Base-by-base conservation (phyloP, 768 basidiomycete genomes). In the Calocera viscosa region DNA sequence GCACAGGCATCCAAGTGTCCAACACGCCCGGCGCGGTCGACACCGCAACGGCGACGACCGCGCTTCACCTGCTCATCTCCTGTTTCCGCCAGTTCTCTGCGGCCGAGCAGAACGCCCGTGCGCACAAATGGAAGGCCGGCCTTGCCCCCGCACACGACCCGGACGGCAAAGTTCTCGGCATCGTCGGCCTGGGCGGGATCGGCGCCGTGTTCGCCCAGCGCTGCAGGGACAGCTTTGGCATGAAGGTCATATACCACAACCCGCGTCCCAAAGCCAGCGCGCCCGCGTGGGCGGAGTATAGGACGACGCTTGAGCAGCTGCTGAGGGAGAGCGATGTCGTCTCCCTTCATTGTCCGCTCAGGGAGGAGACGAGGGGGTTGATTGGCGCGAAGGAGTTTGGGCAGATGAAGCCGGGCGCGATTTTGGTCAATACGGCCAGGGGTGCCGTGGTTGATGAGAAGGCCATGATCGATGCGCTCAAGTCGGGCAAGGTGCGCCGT, bases 11-110 rank as follows among this genome's bases (percentile, higher is more conserved):
- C 70, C 79, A 76, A 38, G 84, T 94, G 24, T 92, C 93, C 10
- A 93, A 94, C 74, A 94, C 92, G 0, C 92, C 93, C 0, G 86
- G 87, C 16, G 90, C 91, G 2, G 93, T 95, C 63, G 86, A 94
- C 76, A 90, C 94, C 69, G 91, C 88, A 11, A 94, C 92, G 1
- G 94, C 93, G 0, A 94, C 91, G 0, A 91, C 90, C 0, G 91
- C 89, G 0, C 77, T 94, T 34, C 93, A 88, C 74, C 84, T 95
- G 64, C 75, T 94, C 69, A 82, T 94, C 71, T 87, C 90, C 24
- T 82, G 87, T 39, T 74, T 90, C 49, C 86, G 90, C 47, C 86
- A 89, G 69, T 94, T 83, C 74, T 82, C 88, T 11, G 74, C 81
- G 60, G 82, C 82, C 2, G 90, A 92, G 74, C 77, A 77, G 14